Percentiles rank a stretch among this genome's conserved stretches.
phyloP scores from a whole-genome alignment of 176 grass and related monocot species.

The Oryza glaberrima region DNA sequence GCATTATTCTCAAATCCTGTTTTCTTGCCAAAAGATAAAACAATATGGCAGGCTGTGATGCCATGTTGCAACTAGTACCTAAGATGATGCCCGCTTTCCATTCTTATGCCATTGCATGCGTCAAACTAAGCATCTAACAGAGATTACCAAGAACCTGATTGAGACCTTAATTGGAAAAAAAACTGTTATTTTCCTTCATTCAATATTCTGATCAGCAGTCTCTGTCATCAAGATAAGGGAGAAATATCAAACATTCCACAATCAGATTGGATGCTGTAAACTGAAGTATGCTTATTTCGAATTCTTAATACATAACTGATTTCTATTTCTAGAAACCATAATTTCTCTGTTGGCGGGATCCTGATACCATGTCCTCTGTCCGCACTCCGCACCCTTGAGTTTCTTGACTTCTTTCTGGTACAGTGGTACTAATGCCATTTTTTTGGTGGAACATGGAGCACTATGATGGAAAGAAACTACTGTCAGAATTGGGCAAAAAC shows the following conservation, averaged over 20 bases:
- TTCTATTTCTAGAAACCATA: not conserved
- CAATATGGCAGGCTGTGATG: not conserved
- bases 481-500: constrained; percentile 6
- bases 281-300: not conserved
- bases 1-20: not conserved
- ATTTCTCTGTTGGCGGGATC: not conserved
- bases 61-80: constrained; percentile 7
- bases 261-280: not conserved
- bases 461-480: not conserved
- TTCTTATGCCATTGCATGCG: not conserved
- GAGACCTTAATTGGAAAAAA: not conserved
- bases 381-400: not conserved
- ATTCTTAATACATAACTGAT: not conserved
- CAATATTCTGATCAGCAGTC: too few relatives aligned
- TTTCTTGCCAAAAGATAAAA: not conserved
- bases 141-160: constrained; percentile 21
- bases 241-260: not conserved
- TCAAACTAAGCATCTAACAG: not conserved
- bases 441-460: constrained; percentile 9
- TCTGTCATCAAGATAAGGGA: too few relatives aligned
- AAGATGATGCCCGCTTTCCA: not conserved
- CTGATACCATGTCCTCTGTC: not conserved
- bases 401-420: constrained; percentile 6
- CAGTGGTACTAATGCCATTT: not conserved
- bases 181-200: too few relatives aligned